phyloP scores from a whole-genome alignment of 163 green algal genomes.

The Volvox carteri region DNA sequence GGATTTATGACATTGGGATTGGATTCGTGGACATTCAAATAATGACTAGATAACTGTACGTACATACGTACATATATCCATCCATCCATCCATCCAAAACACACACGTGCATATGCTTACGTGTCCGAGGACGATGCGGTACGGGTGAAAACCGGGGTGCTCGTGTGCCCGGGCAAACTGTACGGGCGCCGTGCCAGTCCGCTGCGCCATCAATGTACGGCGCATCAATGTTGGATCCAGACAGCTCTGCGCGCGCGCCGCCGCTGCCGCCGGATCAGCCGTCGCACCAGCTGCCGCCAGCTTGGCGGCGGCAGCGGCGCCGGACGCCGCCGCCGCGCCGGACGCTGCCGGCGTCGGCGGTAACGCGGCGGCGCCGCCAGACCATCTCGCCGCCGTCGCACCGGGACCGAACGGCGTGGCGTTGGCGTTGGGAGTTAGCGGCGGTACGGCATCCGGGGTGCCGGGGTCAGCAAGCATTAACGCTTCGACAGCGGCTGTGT shows the following conservation, averaged over 20 bases:
- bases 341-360: background rate
- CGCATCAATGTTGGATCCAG: slow-evolving; percentile 48
- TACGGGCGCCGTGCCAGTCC: slow-evolving; percentile 3
- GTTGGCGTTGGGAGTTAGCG: background rate
- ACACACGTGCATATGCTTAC: slow-evolving; percentile 60
- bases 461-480: background rate
- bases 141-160: slow-evolving; percentile 85
- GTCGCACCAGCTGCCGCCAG: background rate
- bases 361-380: background rate
- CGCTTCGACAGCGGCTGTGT: no score
- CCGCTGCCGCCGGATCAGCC: background rate
- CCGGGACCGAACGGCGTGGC: background rate
- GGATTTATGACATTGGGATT: no score
- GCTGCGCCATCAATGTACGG: slow-evolving; percentile 43
- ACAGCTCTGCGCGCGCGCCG: background rate
- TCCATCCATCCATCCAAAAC: background rate
- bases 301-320: background rate
- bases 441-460: slow-evolving; percentile 36
- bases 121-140: slow-evolving; percentile 92
- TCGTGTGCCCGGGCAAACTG: slow-evolving; percentile 60
- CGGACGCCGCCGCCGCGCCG: background rate
- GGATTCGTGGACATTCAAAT: no score
- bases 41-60: no score
- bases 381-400: background rate
- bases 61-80: background rate